Percentiles rank a stretch among this genome's conserved stretches.
These are phyloP conservation scores for Margaritispora aquatica DNA, from an alignment of 495 filamentous ascomycete genomes.

Conservation along the genomic window DNA sequence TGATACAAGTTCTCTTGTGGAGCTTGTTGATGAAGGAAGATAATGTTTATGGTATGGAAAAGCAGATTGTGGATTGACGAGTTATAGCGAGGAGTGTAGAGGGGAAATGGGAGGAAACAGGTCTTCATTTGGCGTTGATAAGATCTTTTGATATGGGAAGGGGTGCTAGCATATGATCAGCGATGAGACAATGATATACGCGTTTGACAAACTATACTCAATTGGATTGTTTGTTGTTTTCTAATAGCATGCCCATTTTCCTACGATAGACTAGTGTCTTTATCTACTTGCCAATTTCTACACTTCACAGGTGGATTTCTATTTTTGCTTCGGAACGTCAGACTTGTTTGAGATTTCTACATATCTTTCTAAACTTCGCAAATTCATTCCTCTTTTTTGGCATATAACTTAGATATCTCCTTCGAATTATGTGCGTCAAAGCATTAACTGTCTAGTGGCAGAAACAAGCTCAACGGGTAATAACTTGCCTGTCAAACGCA, in stretches of 20 bases:
- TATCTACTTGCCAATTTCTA: neutral
- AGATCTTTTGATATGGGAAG: neutral
- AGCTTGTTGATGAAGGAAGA: neutral
- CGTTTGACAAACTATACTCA: neutral
- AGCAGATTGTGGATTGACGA: neutral
- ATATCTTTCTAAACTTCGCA: too few relatives aligned
- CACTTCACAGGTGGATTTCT: neutral
- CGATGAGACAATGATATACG: neutral
- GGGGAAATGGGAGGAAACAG: neutral
- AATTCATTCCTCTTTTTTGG: neutral
- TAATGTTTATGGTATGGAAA: neutral
- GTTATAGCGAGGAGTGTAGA: neutral
- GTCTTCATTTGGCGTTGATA: conserved; percentile 5
- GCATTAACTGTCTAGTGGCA: too few relatives aligned
- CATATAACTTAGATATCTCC: neutral
- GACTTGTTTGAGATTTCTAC: neutral
- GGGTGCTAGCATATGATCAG: conserved; percentile 1
- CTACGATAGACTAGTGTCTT: neutral
- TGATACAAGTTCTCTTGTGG: neutral
- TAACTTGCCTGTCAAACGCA: too few relatives aligned
- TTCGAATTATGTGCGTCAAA: neutral
- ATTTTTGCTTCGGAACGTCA: neutral
- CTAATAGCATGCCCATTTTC: neutral
- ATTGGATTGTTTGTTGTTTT: neutral
- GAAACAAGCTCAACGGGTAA: too few relatives aligned